Conservation (phyloP, 1,139 yeast genomes). For the Geotrichum cucujoidarum region DNA sequence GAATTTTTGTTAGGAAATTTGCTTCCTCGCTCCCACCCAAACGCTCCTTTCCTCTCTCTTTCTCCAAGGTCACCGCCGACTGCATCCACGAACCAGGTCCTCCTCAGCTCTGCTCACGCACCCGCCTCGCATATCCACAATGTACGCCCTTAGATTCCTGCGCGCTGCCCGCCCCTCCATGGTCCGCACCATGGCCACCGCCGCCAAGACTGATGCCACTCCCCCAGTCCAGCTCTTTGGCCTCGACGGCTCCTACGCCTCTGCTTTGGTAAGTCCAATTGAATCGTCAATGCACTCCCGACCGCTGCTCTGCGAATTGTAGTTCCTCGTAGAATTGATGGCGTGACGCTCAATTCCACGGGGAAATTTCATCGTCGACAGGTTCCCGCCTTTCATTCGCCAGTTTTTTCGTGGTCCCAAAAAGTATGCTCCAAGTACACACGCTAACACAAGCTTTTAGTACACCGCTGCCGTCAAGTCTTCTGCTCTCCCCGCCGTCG, state of each 20-base stretch:
- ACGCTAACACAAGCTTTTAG: slow-evolving; percentile 18
- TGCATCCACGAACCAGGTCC: slow-evolving; percentile 2
- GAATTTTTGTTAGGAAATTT: neutral
- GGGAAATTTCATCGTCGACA: neutral
- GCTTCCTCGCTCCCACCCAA: slow-evolving; percentile 1
- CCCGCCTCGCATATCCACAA: slow-evolving; percentile 1
- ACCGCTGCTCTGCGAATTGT: neutral
- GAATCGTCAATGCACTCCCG: too few relatives aligned
- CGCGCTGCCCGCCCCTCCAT: slow-evolving; percentile 22
- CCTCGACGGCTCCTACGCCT: slow-evolving; percentile 93
- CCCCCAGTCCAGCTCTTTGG: slow-evolving; percentile 96
- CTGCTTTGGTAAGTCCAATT: slow-evolving; percentile 58
- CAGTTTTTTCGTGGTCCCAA: slow-evolving; percentile 5
- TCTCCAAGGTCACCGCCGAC: slow-evolving; percentile 10
- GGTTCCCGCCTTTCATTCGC: slow-evolving; percentile 15
- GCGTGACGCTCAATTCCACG: neutral
- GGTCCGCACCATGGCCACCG: slow-evolving; percentile 42
- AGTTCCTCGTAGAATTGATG: neutral
- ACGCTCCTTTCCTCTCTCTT: neutral
- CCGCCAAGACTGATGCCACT: slow-evolving; percentile 52
- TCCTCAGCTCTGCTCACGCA: neutral
- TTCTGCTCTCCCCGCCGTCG: slow-evolving; percentile 68
- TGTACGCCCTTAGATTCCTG: slow-evolving; percentile 21
- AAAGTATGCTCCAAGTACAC: neutral
- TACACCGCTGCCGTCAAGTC: slow-evolving; percentile 88